phyloP scores from a whole-genome alignment of 768 basidiomycete species.

The Termitomyces sp. region DNA sequence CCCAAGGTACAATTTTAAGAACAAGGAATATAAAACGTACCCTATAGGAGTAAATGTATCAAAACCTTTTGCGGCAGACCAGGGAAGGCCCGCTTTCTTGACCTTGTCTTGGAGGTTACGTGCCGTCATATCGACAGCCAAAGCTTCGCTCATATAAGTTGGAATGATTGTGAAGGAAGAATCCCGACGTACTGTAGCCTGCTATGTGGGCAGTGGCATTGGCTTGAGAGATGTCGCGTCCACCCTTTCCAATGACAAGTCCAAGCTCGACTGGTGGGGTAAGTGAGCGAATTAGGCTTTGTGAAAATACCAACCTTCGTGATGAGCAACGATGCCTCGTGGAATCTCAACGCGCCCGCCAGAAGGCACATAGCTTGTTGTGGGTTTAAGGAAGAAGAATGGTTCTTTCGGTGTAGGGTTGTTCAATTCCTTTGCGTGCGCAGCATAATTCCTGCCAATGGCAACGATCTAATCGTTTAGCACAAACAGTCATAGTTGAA shows the following conservation, averaged over 20 bases:
- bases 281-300: neutral
- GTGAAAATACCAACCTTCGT: constrained; percentile 65
- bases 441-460: constrained; percentile 92
- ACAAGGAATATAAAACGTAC: constrained; percentile 33
- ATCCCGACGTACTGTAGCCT: constrained; percentile 72
- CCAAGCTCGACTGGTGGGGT: constrained; percentile 80
- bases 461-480: constrained; percentile 70
- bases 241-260: constrained; percentile 88
- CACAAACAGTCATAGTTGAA: neutral
- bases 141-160: constrained; percentile 44
- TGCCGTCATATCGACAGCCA: constrained; percentile 96
- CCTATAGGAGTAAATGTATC: constrained; percentile 95
- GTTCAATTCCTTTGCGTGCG: constrained; percentile 88
- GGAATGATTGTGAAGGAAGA: neutral
- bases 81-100: constrained; percentile 92
- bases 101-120: constrained; percentile 92
- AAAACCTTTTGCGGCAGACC: constrained; percentile 96
- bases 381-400: constrained; percentile 98
- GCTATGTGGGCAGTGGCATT: constrained; percentile 79
- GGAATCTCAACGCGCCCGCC: constrained; percentile 88
- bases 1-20: neutral
- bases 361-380: constrained; percentile 76
- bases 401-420: constrained; percentile 90
- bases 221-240: constrained; percentile 73
- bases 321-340: constrained; percentile 75